Base-by-base conservation (phyloP, 1,284 basidiomycete genomes). In the Heterobasidion occidentale region DNA sequence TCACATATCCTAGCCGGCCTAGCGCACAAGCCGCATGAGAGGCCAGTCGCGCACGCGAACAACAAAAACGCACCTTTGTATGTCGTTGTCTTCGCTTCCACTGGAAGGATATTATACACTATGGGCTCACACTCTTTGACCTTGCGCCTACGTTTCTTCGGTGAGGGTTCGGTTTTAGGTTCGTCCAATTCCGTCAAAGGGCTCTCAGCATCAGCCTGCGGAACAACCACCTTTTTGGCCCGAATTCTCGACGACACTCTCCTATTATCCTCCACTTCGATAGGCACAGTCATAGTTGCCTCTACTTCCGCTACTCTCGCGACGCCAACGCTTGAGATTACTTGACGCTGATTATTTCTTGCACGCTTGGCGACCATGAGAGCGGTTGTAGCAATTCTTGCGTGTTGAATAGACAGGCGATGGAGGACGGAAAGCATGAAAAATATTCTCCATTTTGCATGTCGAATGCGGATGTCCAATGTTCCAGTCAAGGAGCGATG, bases 51-150 rank as follows among this genome's bases (percentile, higher is more conserved):
- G 60, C 62, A 45, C 14, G 17, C 9, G 36, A 14, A 6, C 12
- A 17, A 47, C n/a, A 11, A 6, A 1, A 36, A 57, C 70, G 54
- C 53, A 74, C 79, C 92, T 67, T 76, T 83, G 70, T 87, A 94
- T 0, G 77, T 82, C 1, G 88, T 90, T 51, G 70, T 74, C 71
- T 75, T 83, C 63, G 65, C 73, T 64, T 80, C 77, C 0, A 88
- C 81, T 34, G 84, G 79, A 0, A 87, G 86, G 49, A 94, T 93
- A 44, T 83, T 74, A 65, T 90, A 91, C 7, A 79, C 75, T 1
- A 83, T 73, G 1, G 82, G 83, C 59, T 85, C 83, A 33, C 73
- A 71, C 56, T 72, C 72, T 55, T 77, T 77, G 55, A 68, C 67
- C 57, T 77, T 78, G 46, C 78, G 66, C 58, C 72, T 71, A 58